Base-by-base conservation (phyloP, 805 yeast genomes). In the Blastobotrys attinorum region DNA sequence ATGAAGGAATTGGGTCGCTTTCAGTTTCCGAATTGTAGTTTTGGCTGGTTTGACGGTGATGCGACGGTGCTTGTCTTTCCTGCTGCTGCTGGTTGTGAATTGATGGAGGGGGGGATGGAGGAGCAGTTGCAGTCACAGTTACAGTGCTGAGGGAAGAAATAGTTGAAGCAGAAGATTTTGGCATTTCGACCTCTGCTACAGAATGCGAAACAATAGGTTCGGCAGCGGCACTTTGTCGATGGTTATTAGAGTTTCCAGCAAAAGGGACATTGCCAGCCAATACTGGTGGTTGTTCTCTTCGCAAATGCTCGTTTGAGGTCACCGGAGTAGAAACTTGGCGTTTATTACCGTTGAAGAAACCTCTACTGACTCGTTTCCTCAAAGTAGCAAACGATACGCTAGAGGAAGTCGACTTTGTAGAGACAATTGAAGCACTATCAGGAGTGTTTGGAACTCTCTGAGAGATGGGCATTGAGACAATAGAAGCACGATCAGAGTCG, bases 351-450 rank as follows among this genome's bases (percentile, higher is more conserved):
- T n/a, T n/a, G 43, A 46, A 42, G 21, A 45, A 31, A 15, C 39
- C 40, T 37, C 27, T 31, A 16, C 36, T 22, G 44, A 46, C 43
- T 22, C 49, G 47, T 22, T 44, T 42, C n/a, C n/a, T n/a, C 27
- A 53, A 35, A 1, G 61, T 54, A 2, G 56, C 49, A 40, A 54
- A 44, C 8, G 64, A 57, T n/a, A 54, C 47, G 4, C 51, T 50
- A 3, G 62, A 55, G 15, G 54, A 47, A 3, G 55, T 47, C 3
- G 62, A 58, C 38, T 41, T 44, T n/a, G 49, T 42, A 4, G 63
- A 59, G 44, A 41, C 50, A 16, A 53, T 41, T 7, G 61, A 57
- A 16, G 43, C 37, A 2, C 54, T 42, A 35, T 58, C 62, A 16
- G 41, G 13, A 22, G 33, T 13, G 15, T 13, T 31, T 31, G 25